These are phyloP conservation scores for Pugionium dolabratum DNA, from an alignment of 345 rosid genomes.

Conservation along the genomic window DNA sequence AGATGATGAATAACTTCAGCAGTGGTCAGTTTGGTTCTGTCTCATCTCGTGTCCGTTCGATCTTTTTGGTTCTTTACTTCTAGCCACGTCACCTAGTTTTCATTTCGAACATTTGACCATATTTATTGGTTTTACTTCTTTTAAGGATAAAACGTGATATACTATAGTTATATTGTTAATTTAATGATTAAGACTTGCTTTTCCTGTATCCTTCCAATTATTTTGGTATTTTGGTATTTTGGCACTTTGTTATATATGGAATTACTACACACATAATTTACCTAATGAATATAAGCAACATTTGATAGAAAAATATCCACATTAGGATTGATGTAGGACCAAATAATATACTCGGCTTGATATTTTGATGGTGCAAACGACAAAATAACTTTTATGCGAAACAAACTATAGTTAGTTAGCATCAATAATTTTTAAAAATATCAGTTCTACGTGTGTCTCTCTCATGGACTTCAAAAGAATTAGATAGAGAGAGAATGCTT, in stretches of 20 bases:
- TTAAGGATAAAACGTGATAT: too few relatives aligned
- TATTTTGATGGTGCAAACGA: constrained; percentile 18
- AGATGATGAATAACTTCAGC: not conserved
- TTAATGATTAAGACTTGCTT: too few relatives aligned
- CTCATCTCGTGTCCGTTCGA: constrained; percentile 26
- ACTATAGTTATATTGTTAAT: too few relatives aligned
- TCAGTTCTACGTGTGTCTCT: constrained; percentile 33
- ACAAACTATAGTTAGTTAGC: not conserved
- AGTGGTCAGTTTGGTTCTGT: constrained; percentile 26
- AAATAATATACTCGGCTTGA: constrained; percentile 31
- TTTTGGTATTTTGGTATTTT: too few relatives aligned
- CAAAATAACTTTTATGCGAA: constrained; percentile 11
- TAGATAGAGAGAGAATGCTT: constrained; percentile 7
- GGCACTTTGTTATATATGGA: too few relatives aligned
- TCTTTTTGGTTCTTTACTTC: constrained; percentile 5
- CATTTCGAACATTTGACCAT: not conserved
- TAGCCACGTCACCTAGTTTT: constrained; percentile 21
- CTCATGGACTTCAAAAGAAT: not conserved
- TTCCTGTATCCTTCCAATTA: too few relatives aligned
- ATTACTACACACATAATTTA: too few relatives aligned
- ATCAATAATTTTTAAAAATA: not conserved
- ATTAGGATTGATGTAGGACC: constrained; percentile 28
- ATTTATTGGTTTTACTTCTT: not conserved
- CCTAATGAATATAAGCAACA: not conserved
- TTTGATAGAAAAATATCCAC: constrained; percentile 11